Evolutionary conservation across 2,329 filamentous ascomycete species (phyloP), one percentile per base, ranked within the genome.

Genomic region (Clarireedia homoeocarpa): DNA sequence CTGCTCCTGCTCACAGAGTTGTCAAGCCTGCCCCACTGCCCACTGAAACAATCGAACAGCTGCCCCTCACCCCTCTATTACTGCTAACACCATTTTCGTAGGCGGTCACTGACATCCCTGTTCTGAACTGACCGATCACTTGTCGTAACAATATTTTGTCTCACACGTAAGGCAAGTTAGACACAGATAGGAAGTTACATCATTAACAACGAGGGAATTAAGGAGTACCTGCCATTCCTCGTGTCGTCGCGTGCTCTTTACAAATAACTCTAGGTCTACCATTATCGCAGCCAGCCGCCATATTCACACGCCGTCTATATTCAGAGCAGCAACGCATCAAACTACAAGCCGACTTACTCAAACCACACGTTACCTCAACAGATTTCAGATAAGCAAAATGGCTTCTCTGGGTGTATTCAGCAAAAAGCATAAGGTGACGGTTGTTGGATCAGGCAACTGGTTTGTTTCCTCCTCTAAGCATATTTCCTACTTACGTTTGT

Each of bases 401-500:
- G 67, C 68, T 9, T 65, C 64, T 9, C 61, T 70, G 44, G 77
- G 75, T 58, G 72, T 78, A 55, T 73, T 80, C 61, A 75, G 77
- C 60, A 88, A 83, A 75, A 91, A 87, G 74, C 91, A 96, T 81
- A 95, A 91, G 79, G 89, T 96, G 68, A 91, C 91, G 60, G 83
- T 99, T 52, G 83, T 99, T 63, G 94, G 94, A 66, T 97, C 92
- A 52, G 94, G 94, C 67, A 99, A 99, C 74, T 99, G 94, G 91
- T 92, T 77, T 59, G 77, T 9, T 17, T 12, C 15, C 10, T 4
- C 4, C 6, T 17, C 14, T 42, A 24, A 2, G 46, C 30, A 20
- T 39, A 10, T 6, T 10, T 2, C 12, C 38, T 47, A 26, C 56
- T 56, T 44, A 65, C 48, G 58, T 60, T 61, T 40, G 66, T 53